Evolutionary conservation across 768 basidiomycete species (phyloP).

Genomic region (Rhizopogon rudus): DNA sequence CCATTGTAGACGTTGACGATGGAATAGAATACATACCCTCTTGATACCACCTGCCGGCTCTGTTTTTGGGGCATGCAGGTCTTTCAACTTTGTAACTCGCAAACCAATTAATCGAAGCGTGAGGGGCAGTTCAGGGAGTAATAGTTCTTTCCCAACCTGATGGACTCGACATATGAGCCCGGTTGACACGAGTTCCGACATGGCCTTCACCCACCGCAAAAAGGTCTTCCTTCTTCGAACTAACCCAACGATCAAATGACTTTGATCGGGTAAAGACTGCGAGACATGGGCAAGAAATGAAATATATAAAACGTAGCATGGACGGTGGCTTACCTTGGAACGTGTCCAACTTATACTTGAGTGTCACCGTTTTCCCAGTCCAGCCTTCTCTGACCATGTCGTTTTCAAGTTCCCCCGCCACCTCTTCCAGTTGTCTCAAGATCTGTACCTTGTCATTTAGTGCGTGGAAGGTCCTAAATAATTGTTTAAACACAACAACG

Average conservation of each 20-base stretch:
- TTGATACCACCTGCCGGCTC: conserved; percentile 58
- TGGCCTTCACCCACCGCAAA: conserved; percentile 50
- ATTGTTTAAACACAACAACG: background rate
- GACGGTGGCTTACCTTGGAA: conserved; percentile 56
- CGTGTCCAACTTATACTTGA: conserved; percentile 91
- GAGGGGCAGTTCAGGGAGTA: conserved; percentile 76
- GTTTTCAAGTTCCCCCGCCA: conserved; percentile 74
- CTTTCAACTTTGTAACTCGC: conserved; percentile 84
- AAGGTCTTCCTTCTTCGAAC: conserved; percentile 68
- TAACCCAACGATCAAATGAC: conserved; percentile 74
- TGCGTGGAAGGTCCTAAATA: conserved; percentile 67
- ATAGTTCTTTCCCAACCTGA: conserved; percentile 76
- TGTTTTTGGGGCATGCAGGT: conserved; percentile 45
- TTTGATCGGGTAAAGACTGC: conserved; percentile 79
- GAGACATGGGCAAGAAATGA: conserved; percentile 1
- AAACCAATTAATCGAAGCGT: conserved; percentile 84
- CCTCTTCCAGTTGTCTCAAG: conserved; percentile 70
- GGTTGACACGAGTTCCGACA: conserved; percentile 3
- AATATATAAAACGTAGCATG: background rate
- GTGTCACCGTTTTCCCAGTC: conserved; percentile 82
- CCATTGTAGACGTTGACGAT: background rate
- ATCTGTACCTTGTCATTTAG: conserved; percentile 63
- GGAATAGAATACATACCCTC: conserved; percentile 43
- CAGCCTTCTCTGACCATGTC: conserved; percentile 81
- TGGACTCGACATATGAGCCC: background rate